Conservation (phyloP, 2,329 filamentous ascomycete genomes). For the Escovopsis sp. region DNA sequence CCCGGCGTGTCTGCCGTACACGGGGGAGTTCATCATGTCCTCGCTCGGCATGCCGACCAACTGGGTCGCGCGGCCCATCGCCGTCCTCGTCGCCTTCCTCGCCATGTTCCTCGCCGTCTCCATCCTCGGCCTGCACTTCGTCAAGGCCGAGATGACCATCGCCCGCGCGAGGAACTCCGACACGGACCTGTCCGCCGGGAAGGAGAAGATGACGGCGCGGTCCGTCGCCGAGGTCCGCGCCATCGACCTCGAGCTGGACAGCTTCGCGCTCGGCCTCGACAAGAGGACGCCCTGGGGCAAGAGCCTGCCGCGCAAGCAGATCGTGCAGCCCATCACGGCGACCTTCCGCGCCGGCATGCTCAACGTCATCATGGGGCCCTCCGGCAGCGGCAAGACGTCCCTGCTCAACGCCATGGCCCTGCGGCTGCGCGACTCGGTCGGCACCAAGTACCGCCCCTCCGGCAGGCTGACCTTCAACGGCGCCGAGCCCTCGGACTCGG, state of each 20-base stretch:
- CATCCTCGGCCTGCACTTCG: constrained; percentile 45
- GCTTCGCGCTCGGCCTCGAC: constrained; percentile 49
- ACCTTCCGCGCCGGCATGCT: constrained; percentile 53
- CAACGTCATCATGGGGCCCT: constrained; percentile 71
- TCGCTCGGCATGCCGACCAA: constrained; percentile 51
- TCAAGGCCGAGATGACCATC: constrained; percentile 55
- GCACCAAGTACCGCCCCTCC: constrained; percentile 45
- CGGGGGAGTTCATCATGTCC: constrained; percentile 52
- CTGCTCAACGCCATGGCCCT: constrained; percentile 59
- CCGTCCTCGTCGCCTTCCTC: constrained; percentile 46
- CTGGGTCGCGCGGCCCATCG: constrained; percentile 54
- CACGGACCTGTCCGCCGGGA: constrained; percentile 51
- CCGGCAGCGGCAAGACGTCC: constrained; percentile 63
- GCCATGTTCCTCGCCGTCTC: constrained; percentile 48
- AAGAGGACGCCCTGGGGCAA: constrained; percentile 41
- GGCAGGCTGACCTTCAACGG: constrained; percentile 59
- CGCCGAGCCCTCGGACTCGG: constrained; percentile 49
- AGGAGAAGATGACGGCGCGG: constrained; percentile 49
- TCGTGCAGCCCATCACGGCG: constrained; percentile 51
- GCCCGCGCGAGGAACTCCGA: constrained; percentile 45
- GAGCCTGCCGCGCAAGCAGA: constrained; percentile 38
- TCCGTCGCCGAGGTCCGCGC: constrained; percentile 39
- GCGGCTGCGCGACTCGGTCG: constrained; percentile 45
- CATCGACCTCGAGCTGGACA: constrained; percentile 50
- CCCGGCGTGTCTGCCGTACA: constrained; percentile 53